phyloP scores from a whole-genome alignment of 495 filamentous ascomycete genomes.

The Hypoxylon rickii region DNA sequence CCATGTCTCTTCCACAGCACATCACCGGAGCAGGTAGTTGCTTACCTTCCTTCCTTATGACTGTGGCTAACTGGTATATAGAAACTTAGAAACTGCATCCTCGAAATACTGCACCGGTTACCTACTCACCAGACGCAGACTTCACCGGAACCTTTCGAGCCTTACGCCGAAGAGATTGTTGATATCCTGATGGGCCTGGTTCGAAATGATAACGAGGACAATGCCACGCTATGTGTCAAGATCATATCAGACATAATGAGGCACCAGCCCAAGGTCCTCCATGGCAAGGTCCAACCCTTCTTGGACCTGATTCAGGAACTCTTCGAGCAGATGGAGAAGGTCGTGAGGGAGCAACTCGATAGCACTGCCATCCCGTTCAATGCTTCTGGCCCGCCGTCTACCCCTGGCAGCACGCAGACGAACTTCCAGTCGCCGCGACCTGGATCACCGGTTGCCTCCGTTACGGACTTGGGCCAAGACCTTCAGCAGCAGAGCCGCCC shows the following conservation, averaged over 20 bases:
- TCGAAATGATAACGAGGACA: conserved; percentile 93
- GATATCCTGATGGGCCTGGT: conserved; percentile 88
- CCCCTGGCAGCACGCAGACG: conserved; percentile 73
- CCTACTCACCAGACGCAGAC: conserved; percentile 65
- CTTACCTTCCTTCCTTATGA: conserved; percentile 2
- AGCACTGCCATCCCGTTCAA: conserved; percentile 60
- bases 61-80: conserved; percentile 44
- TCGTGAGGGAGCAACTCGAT: conserved; percentile 92
- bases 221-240: conserved; percentile 96
- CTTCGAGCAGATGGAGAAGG: conserved; percentile 90
- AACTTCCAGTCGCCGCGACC: conserved; percentile 81
- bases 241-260: conserved; percentile 95
- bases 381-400: conserved; percentile 70
- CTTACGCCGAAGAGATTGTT: conserved; percentile 82
- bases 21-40: conserved; percentile 75
- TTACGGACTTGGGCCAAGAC: conserved; percentile 74
- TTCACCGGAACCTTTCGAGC: conserved; percentile 79
- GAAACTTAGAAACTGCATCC: conserved; percentile 86
- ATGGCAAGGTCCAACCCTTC: conserved; percentile 83
- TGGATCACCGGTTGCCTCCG: conserved; percentile 82
- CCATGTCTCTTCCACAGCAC: conserved; percentile 89
- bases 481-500: conserved; percentile 76
- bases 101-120: conserved; percentile 92
- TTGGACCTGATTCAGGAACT: conserved; percentile 91
- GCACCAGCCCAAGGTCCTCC: conserved; percentile 82